These are phyloP conservation scores for Ascochyta rabiei DNA, from an alignment of 2,329 filamentous ascomycete species.

Conservation along the genomic window DNA sequence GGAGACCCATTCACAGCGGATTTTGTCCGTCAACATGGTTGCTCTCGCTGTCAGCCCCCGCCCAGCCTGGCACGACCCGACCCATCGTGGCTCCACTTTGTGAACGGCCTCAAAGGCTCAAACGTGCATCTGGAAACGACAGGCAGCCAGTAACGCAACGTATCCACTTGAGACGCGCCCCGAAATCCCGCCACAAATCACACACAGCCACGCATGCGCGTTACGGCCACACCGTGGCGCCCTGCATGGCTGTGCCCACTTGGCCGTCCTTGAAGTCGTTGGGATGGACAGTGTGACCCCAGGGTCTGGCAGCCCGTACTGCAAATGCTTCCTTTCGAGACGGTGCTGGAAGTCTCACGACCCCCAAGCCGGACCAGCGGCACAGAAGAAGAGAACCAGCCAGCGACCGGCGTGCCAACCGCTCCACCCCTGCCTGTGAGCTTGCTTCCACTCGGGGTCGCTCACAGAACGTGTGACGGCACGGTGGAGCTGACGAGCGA, in stretches of 20 bases:
- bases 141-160: slow-evolving; percentile 12
- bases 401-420: slow-evolving; percentile 4
- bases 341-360: slow-evolving; percentile 3
- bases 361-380: slow-evolving; percentile 17
- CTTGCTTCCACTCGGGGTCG: slow-evolving; percentile 5
- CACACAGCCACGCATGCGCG: slow-evolving; percentile 19
- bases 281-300: slow-evolving; percentile 14
- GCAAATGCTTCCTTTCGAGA: slow-evolving; percentile 13
- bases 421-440: slow-evolving; percentile 1
- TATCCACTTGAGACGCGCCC: slow-evolving; percentile 11
- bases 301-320: slow-evolving; percentile 6
- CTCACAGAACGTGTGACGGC: slow-evolving; percentile 6
- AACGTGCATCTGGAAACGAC: slow-evolving; percentile 5
- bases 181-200: slow-evolving; percentile 20
- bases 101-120: slow-evolving; percentile 15
- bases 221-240: slow-evolving; percentile 16
- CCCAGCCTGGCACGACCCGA: slow-evolving; percentile 10
- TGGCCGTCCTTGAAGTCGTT: slow-evolving; percentile 7
- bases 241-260: slow-evolving; percentile 21
- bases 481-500: slow-evolving; percentile 15
- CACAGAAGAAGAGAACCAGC: not conserved
- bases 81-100: slow-evolving; percentile 15
- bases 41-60: not conserved
- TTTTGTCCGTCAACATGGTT: not conserved
- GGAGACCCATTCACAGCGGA: not conserved